Evolutionary conservation across 768 basidiomycete genomes (phyloP), one percentile per base, ranked within the genome.

Genomic region (Lepiota brunneoincarnata): DNA sequence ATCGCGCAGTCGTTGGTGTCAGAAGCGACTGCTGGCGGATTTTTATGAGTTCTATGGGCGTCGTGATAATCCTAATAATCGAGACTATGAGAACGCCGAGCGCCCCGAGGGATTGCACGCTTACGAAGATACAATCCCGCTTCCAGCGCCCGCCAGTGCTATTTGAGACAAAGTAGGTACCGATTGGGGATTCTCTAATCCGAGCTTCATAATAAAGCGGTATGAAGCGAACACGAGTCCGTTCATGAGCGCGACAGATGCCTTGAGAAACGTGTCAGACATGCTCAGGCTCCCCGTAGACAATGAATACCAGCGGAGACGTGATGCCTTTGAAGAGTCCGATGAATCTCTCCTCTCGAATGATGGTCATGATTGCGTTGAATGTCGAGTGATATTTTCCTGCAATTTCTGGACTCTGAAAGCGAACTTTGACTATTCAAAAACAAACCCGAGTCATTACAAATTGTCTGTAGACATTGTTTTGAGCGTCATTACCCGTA

Each of bases 221-320:
- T 96, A 96, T 0, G 86, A 84, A 0, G 91, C 81, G 67, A 97
- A 96, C 3, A 95, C 83, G 14, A 93, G 73, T 11, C 93, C 92
- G 62, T 95, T 97, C 75, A 92, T 79, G 1, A 89, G 71, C 0
- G 90, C 89, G 20, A 80, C 79, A 2, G 84, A 81, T 1, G 82
- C 77, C 90, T 91, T 43, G 31, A 21, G 40, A 15, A 36, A 48
- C 15, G 15, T 23, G 17, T 35, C 31, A 51, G 34, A 42, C 20
- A n/a, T 23, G 17, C 10, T 24, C 6, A 14, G 15, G 36, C 42
- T 24, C 20, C n/a, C 4, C 20, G 31, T 17, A 31, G 4, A 48
- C 41, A 28, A 40, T 39, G 14, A 35, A 28, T 37, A 91, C 91
- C 73, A 96, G 72, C 0, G 93, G 93, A 11, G 92, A 91, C 0